These are phyloP conservation scores for Neurospora sp. DNA, from an alignment of 495 filamentous ascomycete species.

Conservation along the genomic window DNA sequence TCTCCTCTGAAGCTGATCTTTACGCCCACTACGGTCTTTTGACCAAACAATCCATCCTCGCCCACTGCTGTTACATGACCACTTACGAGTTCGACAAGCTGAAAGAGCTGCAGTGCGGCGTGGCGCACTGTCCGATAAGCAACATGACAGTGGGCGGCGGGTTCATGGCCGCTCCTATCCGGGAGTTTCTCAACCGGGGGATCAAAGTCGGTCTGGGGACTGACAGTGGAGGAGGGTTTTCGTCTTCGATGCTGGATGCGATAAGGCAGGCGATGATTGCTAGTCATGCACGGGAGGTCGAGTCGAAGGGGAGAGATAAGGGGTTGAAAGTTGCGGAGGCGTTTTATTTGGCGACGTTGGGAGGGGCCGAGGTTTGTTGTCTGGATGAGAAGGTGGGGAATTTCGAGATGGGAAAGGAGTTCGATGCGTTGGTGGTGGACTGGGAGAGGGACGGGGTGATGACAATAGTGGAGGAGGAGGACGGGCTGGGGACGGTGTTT, in stretches of 20 bases:
- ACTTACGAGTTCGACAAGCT: constrained; percentile 43
- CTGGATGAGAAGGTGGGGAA: constrained; percentile 45
- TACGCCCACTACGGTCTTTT: constrained; percentile 46
- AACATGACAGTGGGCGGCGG: constrained; percentile 53
- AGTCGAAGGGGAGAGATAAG: constrained; percentile 37
- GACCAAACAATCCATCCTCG: constrained; percentile 47
- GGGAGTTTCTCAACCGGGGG: constrained; percentile 44
- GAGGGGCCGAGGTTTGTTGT: constrained; percentile 52
- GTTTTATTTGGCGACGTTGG: constrained; percentile 54
- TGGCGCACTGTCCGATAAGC: constrained; percentile 54
- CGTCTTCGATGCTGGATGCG: constrained; percentile 46
- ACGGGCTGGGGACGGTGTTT: constrained; percentile 37
- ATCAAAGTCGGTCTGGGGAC: constrained; percentile 60
- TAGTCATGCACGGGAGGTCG: constrained; percentile 42
- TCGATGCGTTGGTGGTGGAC: constrained; percentile 53
- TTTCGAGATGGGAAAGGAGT: constrained; percentile 52
- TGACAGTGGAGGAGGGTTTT: constrained; percentile 57
- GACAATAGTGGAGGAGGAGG: constrained; percentile 44
- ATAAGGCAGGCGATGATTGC: constrained; percentile 54
- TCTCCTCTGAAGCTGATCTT: constrained; percentile 43
- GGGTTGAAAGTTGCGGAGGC: constrained; percentile 42
- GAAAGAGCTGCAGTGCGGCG: constrained; percentile 39
- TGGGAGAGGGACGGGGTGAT: constrained; percentile 36
- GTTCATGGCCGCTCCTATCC: constrained; percentile 51
- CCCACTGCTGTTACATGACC: constrained; percentile 52